Conservation (phyloP, 2,329 filamentous ascomycete species). For the Colletotrichum abscissum region DNA sequence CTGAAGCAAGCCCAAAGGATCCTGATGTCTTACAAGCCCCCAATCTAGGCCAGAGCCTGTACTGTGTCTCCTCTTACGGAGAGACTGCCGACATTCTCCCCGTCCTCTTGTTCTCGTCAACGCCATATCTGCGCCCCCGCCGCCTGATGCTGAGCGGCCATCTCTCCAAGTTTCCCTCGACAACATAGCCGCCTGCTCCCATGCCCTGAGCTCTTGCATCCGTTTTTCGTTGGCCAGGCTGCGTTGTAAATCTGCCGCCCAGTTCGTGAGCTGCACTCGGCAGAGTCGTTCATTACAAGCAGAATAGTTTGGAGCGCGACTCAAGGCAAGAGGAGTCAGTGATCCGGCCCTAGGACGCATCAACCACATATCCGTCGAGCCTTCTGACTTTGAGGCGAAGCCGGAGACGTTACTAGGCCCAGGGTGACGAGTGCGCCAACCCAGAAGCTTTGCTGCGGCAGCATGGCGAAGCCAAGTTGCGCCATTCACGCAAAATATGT, state of each 20-base stretch:
- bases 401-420: slow-evolving; percentile 23
- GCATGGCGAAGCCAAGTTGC: slow-evolving; percentile 85
- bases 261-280: slow-evolving; percentile 78
- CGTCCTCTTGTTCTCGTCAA: slow-evolving; percentile 5
- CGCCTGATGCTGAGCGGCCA: neutral
- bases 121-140: slow-evolving; percentile 13
- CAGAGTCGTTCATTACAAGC: slow-evolving; percentile 47
- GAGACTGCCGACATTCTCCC: neutral
- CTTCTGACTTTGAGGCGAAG: neutral
- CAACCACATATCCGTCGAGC: slow-evolving; percentile 55
- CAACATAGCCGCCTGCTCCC: slow-evolving; percentile 75
- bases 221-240: slow-evolving; percentile 80
- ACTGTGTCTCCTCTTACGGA: slow-evolving; percentile 37
- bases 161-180: slow-evolving; percentile 71
- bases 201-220: slow-evolving; percentile 71
- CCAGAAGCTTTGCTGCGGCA: slow-evolving; percentile 83
- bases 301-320: slow-evolving; percentile 37
- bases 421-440: slow-evolving; percentile 65
- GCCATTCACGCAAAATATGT: slow-evolving; percentile 82
- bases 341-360: slow-evolving; percentile 40
- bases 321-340: neutral
- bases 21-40: slow-evolving; percentile 64
- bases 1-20: slow-evolving; percentile 83
- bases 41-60: slow-evolving; percentile 33
- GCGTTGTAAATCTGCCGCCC: slow-evolving; percentile 84